Conservation (phyloP, 2,329 filamentous ascomycete genomes). For the Paracoccidioides lutzii region DNA sequence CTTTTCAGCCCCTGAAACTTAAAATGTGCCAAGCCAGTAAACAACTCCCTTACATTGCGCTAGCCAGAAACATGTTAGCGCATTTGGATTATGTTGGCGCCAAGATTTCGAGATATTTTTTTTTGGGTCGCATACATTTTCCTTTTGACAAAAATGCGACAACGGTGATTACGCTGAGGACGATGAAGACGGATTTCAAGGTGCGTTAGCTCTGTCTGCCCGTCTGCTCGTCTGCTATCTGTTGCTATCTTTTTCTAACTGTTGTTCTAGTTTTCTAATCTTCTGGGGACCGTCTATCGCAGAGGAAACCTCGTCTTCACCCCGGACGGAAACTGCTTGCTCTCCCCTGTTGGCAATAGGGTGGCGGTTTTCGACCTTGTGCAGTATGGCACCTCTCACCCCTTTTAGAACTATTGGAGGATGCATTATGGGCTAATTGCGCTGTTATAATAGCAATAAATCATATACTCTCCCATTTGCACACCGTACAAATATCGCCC, state of each 20-base stretch:
- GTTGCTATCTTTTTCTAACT: constrained; percentile 14
- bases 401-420: not conserved
- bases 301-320: constrained; percentile 95
- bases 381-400: constrained; percentile 47
- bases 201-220: constrained; percentile 33
- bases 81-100: not conserved
- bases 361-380: constrained; percentile 94
- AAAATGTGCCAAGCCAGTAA: constrained; percentile 13
- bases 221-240: not conserved
- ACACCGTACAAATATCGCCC: constrained; percentile 83
- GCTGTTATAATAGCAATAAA: constrained; percentile 22
- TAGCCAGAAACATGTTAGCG: constrained; percentile 19
- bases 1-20: constrained; percentile 24
- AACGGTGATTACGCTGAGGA: constrained; percentile 15
- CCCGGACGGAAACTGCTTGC: constrained; percentile 86
- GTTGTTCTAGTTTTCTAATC: constrained; percentile 77
- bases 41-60: constrained; percentile 17
- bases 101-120: constrained; percentile 3
- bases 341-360: constrained; percentile 91
- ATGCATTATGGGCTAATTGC: constrained; percentile 1
- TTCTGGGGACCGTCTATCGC: constrained; percentile 95
- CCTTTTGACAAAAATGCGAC: constrained; percentile 2
- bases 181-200: constrained; percentile 99
- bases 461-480: constrained; percentile 53
- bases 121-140: not conserved